These are phyloP conservation scores for Agarophyton chilense DNA, from an alignment of 23 red algal genomes.

Conservation along the genomic window DNA sequence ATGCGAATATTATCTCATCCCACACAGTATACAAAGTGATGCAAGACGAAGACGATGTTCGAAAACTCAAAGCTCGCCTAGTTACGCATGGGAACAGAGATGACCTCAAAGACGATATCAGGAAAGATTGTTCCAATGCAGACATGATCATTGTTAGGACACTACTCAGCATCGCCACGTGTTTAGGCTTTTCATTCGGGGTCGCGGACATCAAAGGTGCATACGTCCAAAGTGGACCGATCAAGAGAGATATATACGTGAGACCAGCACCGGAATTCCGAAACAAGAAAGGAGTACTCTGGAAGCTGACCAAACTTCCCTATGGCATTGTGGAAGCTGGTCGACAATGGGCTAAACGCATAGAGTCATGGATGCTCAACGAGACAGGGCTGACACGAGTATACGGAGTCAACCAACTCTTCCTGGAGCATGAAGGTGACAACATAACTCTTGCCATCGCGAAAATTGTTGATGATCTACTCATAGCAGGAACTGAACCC, in stretches of 20 bases:
- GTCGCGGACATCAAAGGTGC: slow-evolving; percentile 18
- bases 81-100: slow-evolving; percentile 10
- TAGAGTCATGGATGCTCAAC: slow-evolving; percentile 21
- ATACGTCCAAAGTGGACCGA: slow-evolving; percentile 4
- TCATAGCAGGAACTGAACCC: slow-evolving; percentile 6
- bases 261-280: not conserved
- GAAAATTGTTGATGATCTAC: slow-evolving; percentile 22
- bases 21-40: slow-evolving; percentile 38
- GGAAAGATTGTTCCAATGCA: slow-evolving; percentile 9
- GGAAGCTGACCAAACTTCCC: slow-evolving; percentile 27
- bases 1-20: not conserved
- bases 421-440: not conserved
- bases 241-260: not conserved
- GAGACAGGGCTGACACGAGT: not conserved
- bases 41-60: slow-evolving; percentile 15
- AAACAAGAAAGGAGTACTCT: not conserved
- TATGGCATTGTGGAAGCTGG: slow-evolving; percentile 27
- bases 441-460: not conserved
- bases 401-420: not conserved
- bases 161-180: not conserved
- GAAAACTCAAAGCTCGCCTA: slow-evolving; percentile 9
- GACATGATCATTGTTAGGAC: not conserved
- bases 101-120: no score
- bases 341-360: not conserved
- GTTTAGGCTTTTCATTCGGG: not conserved